Evolutionary conservation across 2,329 filamentous ascomycete genomes (phyloP).

Genomic region (Fusarium austroafricanum): DNA sequence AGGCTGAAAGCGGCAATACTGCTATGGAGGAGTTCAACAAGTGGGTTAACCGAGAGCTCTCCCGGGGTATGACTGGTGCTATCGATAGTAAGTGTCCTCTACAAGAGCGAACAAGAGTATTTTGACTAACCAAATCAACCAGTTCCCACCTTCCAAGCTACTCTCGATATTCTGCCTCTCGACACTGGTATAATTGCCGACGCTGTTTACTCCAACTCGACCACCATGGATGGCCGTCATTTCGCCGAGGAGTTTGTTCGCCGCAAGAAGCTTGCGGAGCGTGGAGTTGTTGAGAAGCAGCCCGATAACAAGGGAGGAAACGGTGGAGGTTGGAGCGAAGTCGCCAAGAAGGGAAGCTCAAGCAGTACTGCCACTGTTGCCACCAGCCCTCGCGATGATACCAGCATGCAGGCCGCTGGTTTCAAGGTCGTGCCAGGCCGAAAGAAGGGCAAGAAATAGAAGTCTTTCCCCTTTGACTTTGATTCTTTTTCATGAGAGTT

Average conservation of each 20-base stretch:
- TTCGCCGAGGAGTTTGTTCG: conserved; percentile 96
- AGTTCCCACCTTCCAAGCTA: conserved; percentile 86
- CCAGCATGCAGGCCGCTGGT: conserved; percentile 63
- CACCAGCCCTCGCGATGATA: conserved; percentile 57
- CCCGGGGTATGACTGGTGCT: conserved; percentile 72
- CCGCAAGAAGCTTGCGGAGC: conserved; percentile 92
- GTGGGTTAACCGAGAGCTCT: conserved; percentile 85
- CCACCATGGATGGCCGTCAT: conserved; percentile 90
- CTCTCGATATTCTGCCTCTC: conserved; percentile 78
- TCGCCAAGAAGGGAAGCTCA: conserved; percentile 87
- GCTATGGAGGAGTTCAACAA: conserved; percentile 94
- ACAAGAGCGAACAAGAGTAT: neutral
- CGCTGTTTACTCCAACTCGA: conserved; percentile 86
- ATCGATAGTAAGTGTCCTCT: conserved; percentile 61
- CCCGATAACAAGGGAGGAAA: conserved; percentile 61
- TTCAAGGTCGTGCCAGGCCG: conserved; percentile 94
- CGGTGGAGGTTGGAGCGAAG: conserved; percentile 90
- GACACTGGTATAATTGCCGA: conserved; percentile 88
- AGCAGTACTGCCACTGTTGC: conserved; percentile 41
- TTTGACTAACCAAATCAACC: conserved; percentile 49
- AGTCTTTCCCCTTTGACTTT: conserved; percentile 16
- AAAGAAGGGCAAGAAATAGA: conserved; percentile 88
- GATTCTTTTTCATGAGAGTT: conserved; percentile 13
- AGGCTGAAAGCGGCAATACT: conserved; percentile 51
- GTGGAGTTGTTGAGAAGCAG: conserved; percentile 85